phyloP scores from a whole-genome alignment of 345 rosid species.

The Brassica juncea region DNA sequence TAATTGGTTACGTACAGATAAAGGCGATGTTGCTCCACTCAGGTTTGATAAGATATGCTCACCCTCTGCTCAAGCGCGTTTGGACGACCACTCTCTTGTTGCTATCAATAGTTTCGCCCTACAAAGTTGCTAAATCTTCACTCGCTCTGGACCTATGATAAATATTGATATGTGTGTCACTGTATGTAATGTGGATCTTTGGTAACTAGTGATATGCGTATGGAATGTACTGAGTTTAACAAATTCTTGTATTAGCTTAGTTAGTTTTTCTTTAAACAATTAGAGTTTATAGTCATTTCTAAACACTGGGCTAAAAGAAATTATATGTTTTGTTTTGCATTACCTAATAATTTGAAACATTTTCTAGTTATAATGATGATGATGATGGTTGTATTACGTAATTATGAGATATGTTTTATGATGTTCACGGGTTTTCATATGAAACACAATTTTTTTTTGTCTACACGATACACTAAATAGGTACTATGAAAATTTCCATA shows the following conservation, averaged over 20 bases:
- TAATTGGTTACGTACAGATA: not conserved
- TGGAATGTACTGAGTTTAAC: not conserved
- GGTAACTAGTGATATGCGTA: not conserved
- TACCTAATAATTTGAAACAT: not conserved
- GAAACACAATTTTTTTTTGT: not conserved
- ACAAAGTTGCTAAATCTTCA: not conserved
- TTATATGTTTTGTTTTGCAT: not conserved
- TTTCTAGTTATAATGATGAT: not conserved
- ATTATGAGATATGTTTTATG: conserved; percentile 1
- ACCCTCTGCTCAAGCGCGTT: conserved; percentile 23
- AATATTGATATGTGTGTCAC: not conserved
- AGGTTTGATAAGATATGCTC: not conserved
- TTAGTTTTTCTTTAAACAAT: not conserved
- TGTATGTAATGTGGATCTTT: not conserved
- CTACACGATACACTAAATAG: not conserved
- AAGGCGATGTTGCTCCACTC: conserved; percentile 16
- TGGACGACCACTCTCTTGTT: conserved; percentile 3
- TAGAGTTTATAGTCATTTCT: not conserved
- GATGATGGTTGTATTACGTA: conserved; percentile 13
- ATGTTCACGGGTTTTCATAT: not conserved
- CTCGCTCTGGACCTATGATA: conserved; percentile 14
- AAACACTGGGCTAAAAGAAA: not conserved
- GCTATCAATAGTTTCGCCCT: conserved; percentile 31
- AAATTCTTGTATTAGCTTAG: not conserved
- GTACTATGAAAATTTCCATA: not conserved